These are phyloP conservation scores for Rhodocollybia butyracea DNA, from an alignment of 768 basidiomycete genomes.

Conservation along the genomic window DNA sequence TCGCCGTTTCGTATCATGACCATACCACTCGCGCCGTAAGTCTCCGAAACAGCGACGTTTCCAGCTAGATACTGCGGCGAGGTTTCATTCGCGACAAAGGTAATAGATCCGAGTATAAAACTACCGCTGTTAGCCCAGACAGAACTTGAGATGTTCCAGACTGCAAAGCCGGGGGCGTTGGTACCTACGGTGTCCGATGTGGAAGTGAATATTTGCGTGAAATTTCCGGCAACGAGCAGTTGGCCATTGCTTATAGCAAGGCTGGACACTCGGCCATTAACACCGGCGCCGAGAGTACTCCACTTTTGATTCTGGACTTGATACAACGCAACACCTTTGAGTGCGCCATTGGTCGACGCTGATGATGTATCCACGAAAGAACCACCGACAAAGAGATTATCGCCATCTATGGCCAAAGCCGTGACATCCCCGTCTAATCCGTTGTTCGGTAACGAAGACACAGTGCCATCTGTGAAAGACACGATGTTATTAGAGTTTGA, in stretches of 20 bases:
- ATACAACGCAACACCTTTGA: conserved; percentile 69
- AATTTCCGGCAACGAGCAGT: conserved; percentile 73
- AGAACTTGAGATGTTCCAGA: conserved; percentile 59
- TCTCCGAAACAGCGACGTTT: conserved; percentile 49
- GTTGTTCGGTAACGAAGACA: conserved; percentile 50
- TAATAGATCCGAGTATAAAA: conserved; percentile 67
- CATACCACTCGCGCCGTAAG: conserved; percentile 76
- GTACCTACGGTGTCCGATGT: conserved; percentile 30
- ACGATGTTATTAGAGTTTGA: conserved; percentile 72
- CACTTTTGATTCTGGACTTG: conserved; percentile 63
- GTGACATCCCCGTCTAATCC: conserved; percentile 83
- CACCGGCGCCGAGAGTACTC: conserved; percentile 66
- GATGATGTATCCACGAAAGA: conserved; percentile 70
- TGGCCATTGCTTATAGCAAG: conserved; percentile 49
- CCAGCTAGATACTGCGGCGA: conserved; percentile 68
- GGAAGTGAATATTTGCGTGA: conserved; percentile 45
- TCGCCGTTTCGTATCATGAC: conserved; percentile 71
- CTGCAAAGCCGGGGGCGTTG: conserved; percentile 62
- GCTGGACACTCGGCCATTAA: conserved; percentile 71
- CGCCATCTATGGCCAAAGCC: conserved; percentile 58
- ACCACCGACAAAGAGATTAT: conserved; percentile 83
- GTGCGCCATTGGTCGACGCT: conserved; percentile 46
- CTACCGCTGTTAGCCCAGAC: conserved; percentile 77
- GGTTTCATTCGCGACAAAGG: conserved; percentile 67
- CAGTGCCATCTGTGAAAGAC: conserved; percentile 56